Evolutionary conservation across 352 stramenopile species (phyloP).

Genomic region (Halophytophthora polymorphica): DNA sequence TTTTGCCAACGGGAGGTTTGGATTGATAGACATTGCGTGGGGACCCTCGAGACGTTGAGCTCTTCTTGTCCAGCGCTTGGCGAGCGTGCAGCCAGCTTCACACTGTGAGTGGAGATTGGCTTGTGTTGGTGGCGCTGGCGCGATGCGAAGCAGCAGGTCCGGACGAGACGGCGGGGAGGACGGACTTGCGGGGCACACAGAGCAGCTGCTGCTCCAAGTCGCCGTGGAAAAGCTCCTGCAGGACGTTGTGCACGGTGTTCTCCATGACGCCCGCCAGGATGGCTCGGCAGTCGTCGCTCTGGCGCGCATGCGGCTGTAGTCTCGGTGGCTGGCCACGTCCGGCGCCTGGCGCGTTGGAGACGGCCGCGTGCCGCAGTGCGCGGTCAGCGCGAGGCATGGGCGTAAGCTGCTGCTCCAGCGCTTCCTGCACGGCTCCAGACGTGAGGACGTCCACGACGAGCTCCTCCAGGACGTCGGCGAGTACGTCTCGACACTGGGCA

Average conservation of each 20-base stretch:
- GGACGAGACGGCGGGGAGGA: slow-evolving; percentile 30
- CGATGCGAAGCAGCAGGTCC: slow-evolving; percentile 6
- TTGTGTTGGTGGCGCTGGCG: slow-evolving; percentile 2
- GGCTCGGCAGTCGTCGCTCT: slow-evolving; percentile 60
- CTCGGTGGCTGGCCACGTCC: slow-evolving; percentile 4
- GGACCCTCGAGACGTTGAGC: too few species aligned
- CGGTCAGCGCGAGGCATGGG: slow-evolving; percentile 26
- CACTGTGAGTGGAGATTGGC: not conserved
- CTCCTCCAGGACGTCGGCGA: slow-evolving; percentile 55
- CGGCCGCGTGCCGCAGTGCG: slow-evolving; percentile 17
- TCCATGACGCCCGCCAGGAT: slow-evolving; percentile 65
- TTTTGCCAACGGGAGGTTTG: too few species aligned
- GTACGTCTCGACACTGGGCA: slow-evolving; percentile 33
- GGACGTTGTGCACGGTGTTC: slow-evolving; percentile 78
- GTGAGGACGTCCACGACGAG: slow-evolving; percentile 60
- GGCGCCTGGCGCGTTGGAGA: slow-evolving; percentile 5
- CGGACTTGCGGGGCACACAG: slow-evolving; percentile 55
- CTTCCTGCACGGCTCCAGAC: slow-evolving; percentile 44
- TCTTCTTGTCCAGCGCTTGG: not conserved
- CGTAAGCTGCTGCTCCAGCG: slow-evolving; percentile 33
- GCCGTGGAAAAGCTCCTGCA: slow-evolving; percentile 81
- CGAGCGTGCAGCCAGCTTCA: slow-evolving; percentile 14
- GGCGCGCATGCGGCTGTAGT: slow-evolving; percentile 27
- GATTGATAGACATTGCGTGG: too few species aligned
- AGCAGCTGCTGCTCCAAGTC: slow-evolving; percentile 68